phyloP scores from a whole-genome alignment of 768 basidiomycete species.

The Tulasnella sp. region DNA sequence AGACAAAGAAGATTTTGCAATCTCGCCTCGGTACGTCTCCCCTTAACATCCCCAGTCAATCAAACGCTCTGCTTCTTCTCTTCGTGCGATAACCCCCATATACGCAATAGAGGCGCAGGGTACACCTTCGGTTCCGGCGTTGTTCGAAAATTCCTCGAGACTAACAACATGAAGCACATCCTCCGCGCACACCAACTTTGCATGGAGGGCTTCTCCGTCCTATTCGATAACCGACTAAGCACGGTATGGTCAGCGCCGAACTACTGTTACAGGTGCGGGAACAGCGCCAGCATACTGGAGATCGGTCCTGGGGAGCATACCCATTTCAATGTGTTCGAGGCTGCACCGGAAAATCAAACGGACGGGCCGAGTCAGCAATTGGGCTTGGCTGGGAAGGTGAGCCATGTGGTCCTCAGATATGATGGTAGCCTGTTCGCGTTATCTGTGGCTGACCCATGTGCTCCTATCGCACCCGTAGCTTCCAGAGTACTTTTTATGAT shows the following conservation, averaged over 20 bases:
- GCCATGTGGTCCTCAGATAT: background rate
- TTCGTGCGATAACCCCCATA: background rate
- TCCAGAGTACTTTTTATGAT: conserved; percentile 10
- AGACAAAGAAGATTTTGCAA: conserved; percentile 98
- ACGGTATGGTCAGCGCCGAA: conserved; percentile 99
- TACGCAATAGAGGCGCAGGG: conserved; percentile 68
- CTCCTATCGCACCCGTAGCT: background rate
- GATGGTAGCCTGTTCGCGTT: no score
- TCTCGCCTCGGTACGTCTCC: conserved; percentile 75
- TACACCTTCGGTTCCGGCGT: conserved; percentile 98
- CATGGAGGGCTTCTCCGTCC: conserved; percentile 98
- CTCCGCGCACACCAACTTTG: conserved; percentile 96
- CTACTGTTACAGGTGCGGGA: conserved; percentile 97
- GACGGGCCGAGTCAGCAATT: conserved; percentile 78
- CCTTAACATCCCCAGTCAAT: conserved; percentile 12
- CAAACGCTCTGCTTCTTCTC: background rate
- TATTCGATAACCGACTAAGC: conserved; percentile 89
- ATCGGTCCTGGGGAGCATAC: conserved; percentile 77
- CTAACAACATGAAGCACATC: conserved; percentile 95
- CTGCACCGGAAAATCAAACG: conserved; percentile 94
- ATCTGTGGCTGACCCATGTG: background rate
- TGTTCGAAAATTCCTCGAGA: conserved; percentile 92
- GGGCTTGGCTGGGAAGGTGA: conserved; percentile 61
- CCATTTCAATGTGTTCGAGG: conserved; percentile 97
- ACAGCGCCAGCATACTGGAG: conserved; percentile 91